These are phyloP conservation scores for Vigna reflexopilosa DNA, from an alignment of 306 rosid genomes.

Conservation along the genomic window DNA sequence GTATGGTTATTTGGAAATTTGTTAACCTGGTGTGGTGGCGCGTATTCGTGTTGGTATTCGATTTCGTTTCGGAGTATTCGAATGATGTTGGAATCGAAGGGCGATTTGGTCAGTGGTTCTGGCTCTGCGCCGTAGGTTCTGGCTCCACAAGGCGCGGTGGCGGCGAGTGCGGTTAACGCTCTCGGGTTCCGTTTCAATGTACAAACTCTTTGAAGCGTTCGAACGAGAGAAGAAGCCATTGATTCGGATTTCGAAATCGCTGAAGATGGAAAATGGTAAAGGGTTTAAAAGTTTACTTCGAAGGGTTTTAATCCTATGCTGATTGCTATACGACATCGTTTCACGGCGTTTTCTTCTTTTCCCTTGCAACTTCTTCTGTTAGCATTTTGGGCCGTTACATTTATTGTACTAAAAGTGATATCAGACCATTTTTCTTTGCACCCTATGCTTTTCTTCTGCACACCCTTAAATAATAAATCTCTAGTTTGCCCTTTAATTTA, in stretches of 20 bases:
- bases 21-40: slow-evolving; percentile 76
- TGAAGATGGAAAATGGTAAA: not conserved
- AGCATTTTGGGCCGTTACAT: too few species aligned
- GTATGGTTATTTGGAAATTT: not conserved
- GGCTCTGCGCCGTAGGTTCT: slow-evolving; percentile 49
- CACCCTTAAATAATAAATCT: too few species aligned
- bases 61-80: slow-evolving; percentile 74
- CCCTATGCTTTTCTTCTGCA: too few species aligned
- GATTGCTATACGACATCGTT: too few species aligned
- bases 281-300: not conserved
- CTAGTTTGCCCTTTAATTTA: too few species aligned
- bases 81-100: slow-evolving; percentile 68
- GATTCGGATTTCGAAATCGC: not conserved
- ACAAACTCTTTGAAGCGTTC: slow-evolving; percentile 46
- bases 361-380: too few species aligned
- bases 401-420: too few species aligned
- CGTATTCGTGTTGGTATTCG: slow-evolving; percentile 60
- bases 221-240: slow-evolving; percentile 64
- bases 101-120: slow-evolving; percentile 59
- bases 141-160: slow-evolving; percentile 15
- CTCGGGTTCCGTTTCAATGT: not conserved
- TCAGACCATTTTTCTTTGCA: too few species aligned
- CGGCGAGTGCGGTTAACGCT: not conserved
- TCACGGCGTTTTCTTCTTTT: too few species aligned
- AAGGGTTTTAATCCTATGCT: too few species aligned